Base-by-base conservation (phyloP, 2,329 filamentous ascomycete species). In the Claviceps maximensis region DNA sequence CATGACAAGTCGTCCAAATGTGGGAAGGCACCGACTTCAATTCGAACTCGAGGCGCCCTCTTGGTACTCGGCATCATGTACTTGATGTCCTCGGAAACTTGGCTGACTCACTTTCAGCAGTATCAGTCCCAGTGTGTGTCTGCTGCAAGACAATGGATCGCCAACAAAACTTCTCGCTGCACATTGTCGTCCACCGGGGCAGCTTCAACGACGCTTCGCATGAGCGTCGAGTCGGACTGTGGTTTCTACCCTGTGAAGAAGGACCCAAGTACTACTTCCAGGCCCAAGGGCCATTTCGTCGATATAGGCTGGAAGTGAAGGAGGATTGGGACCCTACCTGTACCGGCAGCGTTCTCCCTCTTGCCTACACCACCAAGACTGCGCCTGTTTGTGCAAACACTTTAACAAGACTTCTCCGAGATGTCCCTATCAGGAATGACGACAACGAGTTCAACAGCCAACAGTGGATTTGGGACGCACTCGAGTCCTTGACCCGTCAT, bases 101-200 rank as follows among this genome's bases (percentile, higher is more conserved):
- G 17, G 17, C 23, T 49, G 47, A 36, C 47, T 49, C 36, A 49
- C 36, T 49, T 27, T 41, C 15, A 10, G 36, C 25, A 49, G 47
- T 45, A 45, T 23, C 33, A 45, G 49, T 15, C 38, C 49, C 38
- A 10, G 40, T 21, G 40, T 25, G 23, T 44, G 49, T n/a, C n/a
- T 44, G 38, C 53, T 41, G 33, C 47, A 49, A 12, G 15, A 41
- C 23, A 12, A 49, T 49, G 47, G 47, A 49, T n/a, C 36, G 47
- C 33, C 33, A 17, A 36, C 47, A 49, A 41, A 27, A 46, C 2
- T 58, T 55, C 51, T 48, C 51, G 13, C 44, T 55, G 33, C 51
- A 57, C 48, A 58, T 58, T 23, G 42, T 57, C 40, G 54, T 58
- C 40, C 54, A 52, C 29, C 57, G 57, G 4, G 57, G 57, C 8